Percentiles rank a stretch among this genome's conserved stretches.
Evolutionary conservation across 371 early-diverging fungal species (phyloP).

Genomic region (Syncephalastrum sp.): DNA sequence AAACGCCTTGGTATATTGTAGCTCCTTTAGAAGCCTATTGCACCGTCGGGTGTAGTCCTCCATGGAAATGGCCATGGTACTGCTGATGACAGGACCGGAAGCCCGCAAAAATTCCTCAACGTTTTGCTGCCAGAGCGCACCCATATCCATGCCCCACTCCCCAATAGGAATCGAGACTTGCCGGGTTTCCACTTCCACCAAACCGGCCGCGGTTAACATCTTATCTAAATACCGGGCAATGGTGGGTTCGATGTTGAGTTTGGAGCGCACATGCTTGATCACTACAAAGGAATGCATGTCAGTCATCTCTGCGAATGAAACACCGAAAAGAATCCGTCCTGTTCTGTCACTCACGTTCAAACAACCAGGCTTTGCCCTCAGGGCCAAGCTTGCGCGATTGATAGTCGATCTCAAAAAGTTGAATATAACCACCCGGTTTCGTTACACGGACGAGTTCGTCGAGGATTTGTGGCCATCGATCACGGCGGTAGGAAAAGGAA

Average conservation of each 20-base stretch:
- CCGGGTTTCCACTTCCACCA: slow-evolving; percentile 15
- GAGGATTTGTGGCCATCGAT: slow-evolving; percentile 11
- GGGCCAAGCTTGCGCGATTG: slow-evolving; percentile 8
- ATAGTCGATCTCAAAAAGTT: slow-evolving; percentile 9
- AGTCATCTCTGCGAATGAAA: neutral
- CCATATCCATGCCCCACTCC: slow-evolving; percentile 34
- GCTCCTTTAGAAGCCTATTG: slow-evolving; percentile 15
- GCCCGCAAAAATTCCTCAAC: slow-evolving; percentile 26
- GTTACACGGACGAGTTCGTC: slow-evolving; percentile 15
- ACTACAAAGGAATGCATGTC: slow-evolving; percentile 10
- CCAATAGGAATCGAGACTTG: slow-evolving; percentile 30
- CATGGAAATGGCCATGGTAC: slow-evolving; percentile 10
- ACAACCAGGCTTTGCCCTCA: slow-evolving; percentile 1
- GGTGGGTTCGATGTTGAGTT: slow-evolving; percentile 19
- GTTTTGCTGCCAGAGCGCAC: slow-evolving; percentile 33
- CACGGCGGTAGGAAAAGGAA: slow-evolving; percentile 5
- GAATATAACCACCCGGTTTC: slow-evolving; percentile 21
- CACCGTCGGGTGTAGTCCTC: slow-evolving; percentile 15
- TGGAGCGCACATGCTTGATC: slow-evolving; percentile 8
- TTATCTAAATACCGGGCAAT: slow-evolving; percentile 19
- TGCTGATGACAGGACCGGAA: slow-evolving; percentile 17
- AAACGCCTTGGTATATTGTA: slow-evolving; percentile 19
- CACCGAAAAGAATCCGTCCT: neutral
- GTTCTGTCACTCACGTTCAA: slow-evolving; percentile 2
- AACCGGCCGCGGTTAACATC: slow-evolving; percentile 13